Evolutionary conservation across 1,139 yeast species (phyloP), one percentile per base, ranked within the genome.

Genomic region (Candida glucosophila): DNA sequence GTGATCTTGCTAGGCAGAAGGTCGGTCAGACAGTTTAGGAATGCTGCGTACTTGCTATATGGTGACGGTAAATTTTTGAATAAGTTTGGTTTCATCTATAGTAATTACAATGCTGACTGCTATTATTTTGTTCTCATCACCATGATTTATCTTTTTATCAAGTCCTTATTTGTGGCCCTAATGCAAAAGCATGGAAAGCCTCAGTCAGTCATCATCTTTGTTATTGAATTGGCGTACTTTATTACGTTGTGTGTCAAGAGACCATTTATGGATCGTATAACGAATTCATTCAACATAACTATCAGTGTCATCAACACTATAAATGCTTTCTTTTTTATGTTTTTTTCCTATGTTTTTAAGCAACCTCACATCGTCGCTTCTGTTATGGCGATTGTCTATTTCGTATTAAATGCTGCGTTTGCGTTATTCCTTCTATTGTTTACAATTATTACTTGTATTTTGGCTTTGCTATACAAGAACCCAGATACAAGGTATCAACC

Each of bases 401-500:
- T 90, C 45, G 70, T 90, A 19, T 53, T 90, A 44, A 90, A 90
- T 53, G 98, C 98, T 0, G 78, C 73, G 0, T 82, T 88, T 53
- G 92, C 97, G 2, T 64, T 85, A 38, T 72, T 83, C 44, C 65
- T 90, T 44, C 63, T 90, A 46, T 63, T 90, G 29, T 77, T 86
- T 66, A 83, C 95, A 29, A 77, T 88, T 39, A 74, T 86, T 23
- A 83, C 95, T 4, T 86, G 96, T 58, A 65, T 78, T 7, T 65
- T 85, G 51, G 95, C 96, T 0, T 55, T 88, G 40, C 44, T 88
- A 18, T 79, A 83, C 52, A 85, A 80, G 62, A 86, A 90, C 52
- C 98, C 98, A 30, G 98, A 90, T 55, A 77, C 92, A 10, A 71
- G 95, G 41, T 90, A 90, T 59, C 92, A 86, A 62, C 96, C 96